These are phyloP conservation scores for Gillenia trifoliata DNA, from an alignment of 306 rosid genomes.

Conservation along the genomic window DNA sequence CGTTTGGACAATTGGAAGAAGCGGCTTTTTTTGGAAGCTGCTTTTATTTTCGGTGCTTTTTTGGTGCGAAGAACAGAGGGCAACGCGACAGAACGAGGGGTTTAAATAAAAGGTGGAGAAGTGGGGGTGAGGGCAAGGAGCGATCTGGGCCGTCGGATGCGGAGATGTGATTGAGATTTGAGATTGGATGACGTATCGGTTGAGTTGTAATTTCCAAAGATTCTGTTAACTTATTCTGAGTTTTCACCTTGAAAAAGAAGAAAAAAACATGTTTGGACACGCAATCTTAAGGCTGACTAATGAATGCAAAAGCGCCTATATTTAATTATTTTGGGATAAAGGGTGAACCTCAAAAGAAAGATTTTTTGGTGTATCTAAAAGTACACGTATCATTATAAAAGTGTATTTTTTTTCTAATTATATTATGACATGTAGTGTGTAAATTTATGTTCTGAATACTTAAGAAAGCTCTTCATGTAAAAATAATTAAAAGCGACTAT, in stretches of 20 bases:
- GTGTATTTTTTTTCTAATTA: no score
- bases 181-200: neutral
- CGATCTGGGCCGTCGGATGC: constrained; percentile 26
- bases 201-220: neutral
- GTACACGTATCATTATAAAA: no score
- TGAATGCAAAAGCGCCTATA: neutral
- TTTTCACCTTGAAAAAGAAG: neutral
- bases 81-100: neutral
- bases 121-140: constrained; percentile 10
- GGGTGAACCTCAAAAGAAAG: no score
- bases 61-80: neutral
- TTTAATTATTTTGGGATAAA: neutral
- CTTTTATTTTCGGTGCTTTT: neutral
- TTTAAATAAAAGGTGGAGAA: neutral
- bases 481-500: no score
- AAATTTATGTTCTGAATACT: no score
- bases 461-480: no score
- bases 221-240: neutral
- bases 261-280: neutral
- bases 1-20: neutral
- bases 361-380: accelerated
- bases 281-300: neutral
- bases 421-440: no score
- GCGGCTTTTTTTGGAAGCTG: neutral
- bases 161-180: neutral